A percentile compares a stretch with the other conserved stretches of the same genome.
Conservation (phyloP, 352 stramenopile genomes). For the Phytophthora sp. region DNA sequence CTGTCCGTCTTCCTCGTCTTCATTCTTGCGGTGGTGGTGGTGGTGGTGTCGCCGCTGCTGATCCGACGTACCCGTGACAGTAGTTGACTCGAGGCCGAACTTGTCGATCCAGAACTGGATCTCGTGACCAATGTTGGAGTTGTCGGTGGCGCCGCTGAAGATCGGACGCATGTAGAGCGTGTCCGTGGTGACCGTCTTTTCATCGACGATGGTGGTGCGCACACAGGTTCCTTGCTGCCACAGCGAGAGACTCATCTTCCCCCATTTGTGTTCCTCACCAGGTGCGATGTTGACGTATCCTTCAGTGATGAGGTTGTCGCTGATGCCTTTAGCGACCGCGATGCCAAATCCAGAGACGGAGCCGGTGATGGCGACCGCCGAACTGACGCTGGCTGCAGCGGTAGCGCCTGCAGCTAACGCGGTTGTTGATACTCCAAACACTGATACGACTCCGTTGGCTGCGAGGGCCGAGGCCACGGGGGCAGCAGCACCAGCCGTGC, state of each 20-base stretch:
- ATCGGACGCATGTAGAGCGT: slow-evolving; percentile 61
- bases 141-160: slow-evolving; percentile 54
- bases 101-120: slow-evolving; percentile 64
- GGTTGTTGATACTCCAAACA: slow-evolving; percentile 39
- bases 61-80: slow-evolving; percentile 26
- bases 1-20: neutral
- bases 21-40: neutral
- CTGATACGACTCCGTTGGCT: slow-evolving; percentile 38
- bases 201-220: slow-evolving; percentile 46
- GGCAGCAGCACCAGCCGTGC: slow-evolving; percentile 39
- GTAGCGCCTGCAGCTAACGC: slow-evolving; percentile 26
- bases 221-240: slow-evolving; percentile 58
- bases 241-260: slow-evolving; percentile 51
- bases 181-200: slow-evolving; percentile 43
- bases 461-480: slow-evolving; percentile 35
- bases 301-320: slow-evolving; percentile 40
- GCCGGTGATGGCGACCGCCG: slow-evolving; percentile 26
- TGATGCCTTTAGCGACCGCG: slow-evolving; percentile 41
- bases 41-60: slow-evolving; percentile 16
- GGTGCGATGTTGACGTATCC: slow-evolving; percentile 44
- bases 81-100: slow-evolving; percentile 38
- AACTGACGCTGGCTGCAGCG: slow-evolving; percentile 32
- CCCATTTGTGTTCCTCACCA: slow-evolving; percentile 42
- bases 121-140: slow-evolving; percentile 49
- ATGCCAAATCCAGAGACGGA: slow-evolving; percentile 44